Evolutionary conservation across 2,329 filamentous ascomycete genomes (phyloP).

Genomic region (Xylariaceae sp.): DNA sequence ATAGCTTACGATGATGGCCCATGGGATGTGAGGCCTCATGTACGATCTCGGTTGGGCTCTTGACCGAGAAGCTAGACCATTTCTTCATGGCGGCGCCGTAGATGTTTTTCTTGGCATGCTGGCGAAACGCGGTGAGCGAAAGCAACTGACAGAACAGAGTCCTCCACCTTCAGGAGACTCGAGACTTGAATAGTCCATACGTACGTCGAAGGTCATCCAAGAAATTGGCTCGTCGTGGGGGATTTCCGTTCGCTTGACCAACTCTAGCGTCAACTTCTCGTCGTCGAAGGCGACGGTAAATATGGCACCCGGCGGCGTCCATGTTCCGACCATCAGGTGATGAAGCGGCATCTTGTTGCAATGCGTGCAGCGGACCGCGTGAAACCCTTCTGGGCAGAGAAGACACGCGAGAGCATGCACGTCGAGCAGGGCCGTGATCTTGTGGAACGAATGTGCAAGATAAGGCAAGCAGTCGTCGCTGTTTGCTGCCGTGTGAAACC

Average conservation of each 20-base stretch:
- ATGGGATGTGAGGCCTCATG: conserved; percentile 72
- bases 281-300: conserved; percentile 88
- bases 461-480: conserved; percentile 3
- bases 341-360: conserved; percentile 62
- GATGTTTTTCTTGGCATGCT: conserved; percentile 78
- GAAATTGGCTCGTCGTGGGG: conserved; percentile 82
- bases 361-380: conserved; percentile 23
- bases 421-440: conserved; percentile 2
- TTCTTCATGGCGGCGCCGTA: conserved; percentile 93
- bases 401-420: conserved; percentile 8
- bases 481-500: conserved; percentile 3
- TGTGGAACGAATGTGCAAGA: conserved; percentile 4
- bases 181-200: conserved; percentile 33
- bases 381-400: conserved; percentile 3
- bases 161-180: neutral
- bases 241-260: conserved; percentile 77
- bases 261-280: conserved; percentile 64
- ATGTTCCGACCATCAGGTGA: conserved; percentile 87
- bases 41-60: conserved; percentile 67
- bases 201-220: conserved; percentile 85
- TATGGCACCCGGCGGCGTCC: conserved; percentile 84
- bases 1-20: conserved; percentile 62
- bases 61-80: conserved; percentile 77
- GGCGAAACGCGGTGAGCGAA: conserved; percentile 21
- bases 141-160: neutral